phyloP scores from a whole-genome alignment of 331 rosid genomes.

The Telfairia occidentalis region DNA sequence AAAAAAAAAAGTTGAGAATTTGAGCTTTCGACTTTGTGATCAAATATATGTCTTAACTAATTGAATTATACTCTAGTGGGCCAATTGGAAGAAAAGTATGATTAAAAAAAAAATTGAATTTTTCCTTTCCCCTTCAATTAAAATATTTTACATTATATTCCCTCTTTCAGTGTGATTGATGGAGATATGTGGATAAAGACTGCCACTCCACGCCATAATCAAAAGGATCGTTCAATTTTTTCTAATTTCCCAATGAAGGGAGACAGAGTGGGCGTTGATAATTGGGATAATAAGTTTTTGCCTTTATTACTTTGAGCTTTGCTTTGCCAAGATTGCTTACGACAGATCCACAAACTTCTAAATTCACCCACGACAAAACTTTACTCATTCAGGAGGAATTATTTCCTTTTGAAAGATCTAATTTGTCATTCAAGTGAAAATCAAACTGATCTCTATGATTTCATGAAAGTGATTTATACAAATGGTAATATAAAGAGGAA shows the following conservation, averaged over 20 bases:
- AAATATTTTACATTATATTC: no score
- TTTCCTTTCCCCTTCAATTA: no score
- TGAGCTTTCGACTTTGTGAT: no score
- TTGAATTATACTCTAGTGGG: no score
- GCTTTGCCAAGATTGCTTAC: background rate
- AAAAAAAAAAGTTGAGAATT: no score
- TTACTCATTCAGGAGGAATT: background rate
- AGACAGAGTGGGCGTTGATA: background rate
- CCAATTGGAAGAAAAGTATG: no score
- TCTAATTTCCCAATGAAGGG: background rate
- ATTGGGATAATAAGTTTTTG: background rate
- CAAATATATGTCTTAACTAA: no score
- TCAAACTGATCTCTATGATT: background rate
- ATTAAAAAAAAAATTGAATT: no score
- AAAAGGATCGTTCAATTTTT: background rate
- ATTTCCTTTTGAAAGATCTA: background rate
- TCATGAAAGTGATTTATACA: background rate
- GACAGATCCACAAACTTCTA: background rate
- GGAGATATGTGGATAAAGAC: background rate
- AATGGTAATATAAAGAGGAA: background rate
- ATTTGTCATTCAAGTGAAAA: background rate
- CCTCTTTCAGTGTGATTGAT: no score
- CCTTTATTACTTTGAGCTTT: background rate
- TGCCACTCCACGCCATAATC: background rate
- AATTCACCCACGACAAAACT: constrained; percentile 1